Percentiles rank a stretch among this genome's conserved stretches.
phyloP scores from a whole-genome alignment of 2,329 filamentous ascomycete species.

The Chalaropsis ovoidea region DNA sequence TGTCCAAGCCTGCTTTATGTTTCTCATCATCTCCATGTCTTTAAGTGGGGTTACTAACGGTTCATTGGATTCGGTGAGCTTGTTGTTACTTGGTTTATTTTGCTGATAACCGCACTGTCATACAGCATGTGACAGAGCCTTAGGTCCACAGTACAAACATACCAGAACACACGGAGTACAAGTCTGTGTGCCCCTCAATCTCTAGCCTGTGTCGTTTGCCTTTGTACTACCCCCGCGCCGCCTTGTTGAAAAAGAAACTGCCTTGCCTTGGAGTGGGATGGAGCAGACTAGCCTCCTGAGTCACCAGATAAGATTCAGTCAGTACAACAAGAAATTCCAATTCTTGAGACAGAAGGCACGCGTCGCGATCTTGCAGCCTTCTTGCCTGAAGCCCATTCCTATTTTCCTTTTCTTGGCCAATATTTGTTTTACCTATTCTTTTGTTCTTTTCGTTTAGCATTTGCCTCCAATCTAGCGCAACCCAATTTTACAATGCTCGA shows the following conservation, averaged over 20 bases:
- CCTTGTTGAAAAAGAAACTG: background rate
- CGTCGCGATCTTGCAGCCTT: constrained; percentile 2
- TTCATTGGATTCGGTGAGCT: no score
- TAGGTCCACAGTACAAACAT: background rate
- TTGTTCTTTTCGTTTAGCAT: background rate
- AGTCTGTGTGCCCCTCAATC: background rate
- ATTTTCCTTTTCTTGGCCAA: background rate
- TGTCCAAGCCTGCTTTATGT: no score
- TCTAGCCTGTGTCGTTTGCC: background rate
- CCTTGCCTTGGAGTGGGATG: background rate
- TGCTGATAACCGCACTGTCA: background rate
- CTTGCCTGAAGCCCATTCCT: background rate
- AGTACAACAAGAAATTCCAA: background rate
- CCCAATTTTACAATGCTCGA: constrained; percentile 52
- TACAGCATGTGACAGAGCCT: background rate
- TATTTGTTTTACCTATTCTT: background rate
- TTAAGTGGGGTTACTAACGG: no score
- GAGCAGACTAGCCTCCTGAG: background rate
- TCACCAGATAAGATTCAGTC: background rate
- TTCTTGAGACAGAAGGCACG: background rate
- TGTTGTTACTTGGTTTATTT: background rate
- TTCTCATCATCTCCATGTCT: no score
- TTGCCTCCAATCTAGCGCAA: background rate
- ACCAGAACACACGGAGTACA: background rate
- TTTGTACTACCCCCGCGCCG: background rate